phyloP scores from a whole-genome alignment of 805 yeast genomes.

The Jamesozyma rosinii region DNA sequence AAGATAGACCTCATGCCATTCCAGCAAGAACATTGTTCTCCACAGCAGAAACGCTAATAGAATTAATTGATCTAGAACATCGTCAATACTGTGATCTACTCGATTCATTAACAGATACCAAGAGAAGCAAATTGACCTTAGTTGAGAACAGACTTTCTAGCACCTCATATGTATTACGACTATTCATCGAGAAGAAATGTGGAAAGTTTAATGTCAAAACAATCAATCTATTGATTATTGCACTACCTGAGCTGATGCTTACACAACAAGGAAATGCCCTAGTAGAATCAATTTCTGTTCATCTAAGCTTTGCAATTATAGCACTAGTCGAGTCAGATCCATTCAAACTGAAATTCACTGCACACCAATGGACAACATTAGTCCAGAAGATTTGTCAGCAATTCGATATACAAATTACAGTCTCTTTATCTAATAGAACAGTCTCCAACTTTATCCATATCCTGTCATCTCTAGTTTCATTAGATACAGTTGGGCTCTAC shows the following conservation, averaged over 20 bases:
- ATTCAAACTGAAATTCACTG: constrained; percentile 19
- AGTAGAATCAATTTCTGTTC: constrained; percentile 16
- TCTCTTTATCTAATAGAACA: constrained; percentile 18
- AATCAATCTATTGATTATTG: constrained; percentile 13
- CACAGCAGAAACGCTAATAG: constrained; percentile 25
- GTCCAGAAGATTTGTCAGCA: constrained; percentile 11
- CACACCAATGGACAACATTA: constrained; percentile 20
- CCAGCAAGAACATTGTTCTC: constrained; percentile 16
- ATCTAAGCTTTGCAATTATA: constrained; percentile 19
- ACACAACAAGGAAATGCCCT: constrained; percentile 7
- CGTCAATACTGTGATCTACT: constrained; percentile 13
- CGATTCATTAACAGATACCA: constrained; percentile 18
- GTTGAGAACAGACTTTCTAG: constrained; percentile 20
- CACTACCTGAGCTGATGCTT: constrained; percentile 20
- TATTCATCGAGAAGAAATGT: constrained; percentile 25
- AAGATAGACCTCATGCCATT: constrained; percentile 15
- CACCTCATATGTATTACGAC: constrained; percentile 22
- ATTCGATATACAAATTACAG: constrained; percentile 9
- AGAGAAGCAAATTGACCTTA: constrained; percentile 30
- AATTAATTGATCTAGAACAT: constrained; percentile 32
- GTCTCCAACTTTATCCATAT: constrained; percentile 22
- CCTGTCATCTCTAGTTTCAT: constrained; percentile 16
- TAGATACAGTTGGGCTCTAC: constrained; percentile 19
- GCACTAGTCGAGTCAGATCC: constrained; percentile 13
- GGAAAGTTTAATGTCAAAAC: constrained; percentile 22